These are phyloP conservation scores for Salix exigua DNA, from an alignment of 345 rosid genomes.

Conservation along the genomic window DNA sequence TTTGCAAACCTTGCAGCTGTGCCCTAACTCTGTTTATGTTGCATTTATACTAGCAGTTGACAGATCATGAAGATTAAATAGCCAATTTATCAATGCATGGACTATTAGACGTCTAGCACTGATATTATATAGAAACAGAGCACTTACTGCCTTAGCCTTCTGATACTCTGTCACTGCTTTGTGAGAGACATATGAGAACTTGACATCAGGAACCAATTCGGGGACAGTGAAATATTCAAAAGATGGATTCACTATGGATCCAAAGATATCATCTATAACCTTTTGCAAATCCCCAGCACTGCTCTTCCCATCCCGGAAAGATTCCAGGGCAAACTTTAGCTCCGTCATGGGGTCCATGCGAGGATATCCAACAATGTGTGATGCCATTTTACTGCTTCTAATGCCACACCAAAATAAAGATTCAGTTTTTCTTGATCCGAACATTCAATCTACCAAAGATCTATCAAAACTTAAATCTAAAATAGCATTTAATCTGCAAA, in stretches of 20 bases:
- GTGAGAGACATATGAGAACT: conserved; percentile 90
- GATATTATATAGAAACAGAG: background rate
- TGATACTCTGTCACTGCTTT: conserved; percentile 87
- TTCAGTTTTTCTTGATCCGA: conserved; percentile 16
- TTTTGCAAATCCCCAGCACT: conserved; percentile 77
- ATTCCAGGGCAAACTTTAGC: conserved; percentile 93
- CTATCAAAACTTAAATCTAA: background rate
- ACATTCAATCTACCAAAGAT: background rate
- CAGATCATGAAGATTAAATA: background rate
- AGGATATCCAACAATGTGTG: conserved; percentile 97
- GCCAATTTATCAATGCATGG: background rate
- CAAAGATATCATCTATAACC: conserved; percentile 82
- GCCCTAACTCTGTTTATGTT: background rate
- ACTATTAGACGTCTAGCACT: too few species aligned
- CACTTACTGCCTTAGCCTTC: conserved; percentile 91
- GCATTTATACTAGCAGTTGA: background rate
- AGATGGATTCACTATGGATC: conserved; percentile 79
- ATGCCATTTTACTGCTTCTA: conserved; percentile 58
- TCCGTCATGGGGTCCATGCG: conserved; percentile 99
- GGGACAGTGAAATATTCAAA: conserved; percentile 72
- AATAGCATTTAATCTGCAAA: background rate
- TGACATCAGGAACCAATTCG: conserved; percentile 89
- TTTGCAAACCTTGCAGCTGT: background rate
- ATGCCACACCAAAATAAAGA: conserved; percentile 4
- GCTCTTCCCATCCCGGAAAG: conserved; percentile 97